Evolutionary conservation across 208 protist genomes (phyloP).

Genomic region (Porcisia hertigi): DNA sequence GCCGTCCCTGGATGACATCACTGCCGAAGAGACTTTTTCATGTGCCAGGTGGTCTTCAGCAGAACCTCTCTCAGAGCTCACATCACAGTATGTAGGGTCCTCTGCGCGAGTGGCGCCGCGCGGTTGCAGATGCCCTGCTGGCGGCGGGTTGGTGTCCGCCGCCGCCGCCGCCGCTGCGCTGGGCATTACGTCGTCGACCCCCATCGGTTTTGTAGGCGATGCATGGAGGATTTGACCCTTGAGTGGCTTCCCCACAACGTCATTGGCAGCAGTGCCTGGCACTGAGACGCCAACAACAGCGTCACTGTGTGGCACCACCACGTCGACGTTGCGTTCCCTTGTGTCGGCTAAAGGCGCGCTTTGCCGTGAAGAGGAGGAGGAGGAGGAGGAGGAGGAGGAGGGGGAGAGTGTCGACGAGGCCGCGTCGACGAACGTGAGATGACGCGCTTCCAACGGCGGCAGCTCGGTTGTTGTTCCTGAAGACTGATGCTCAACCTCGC

Average conservation of each 20-base stretch:
- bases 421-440: neutral
- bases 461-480: neutral
- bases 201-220: neutral
- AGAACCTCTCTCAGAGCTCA: neutral
- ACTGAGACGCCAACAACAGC: neutral
- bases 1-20: neutral
- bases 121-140: neutral
- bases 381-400: too few species aligned
- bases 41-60: neutral
- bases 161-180: neutral
- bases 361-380: too few species aligned
- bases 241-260: neutral
- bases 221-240: neutral
- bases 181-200: neutral
- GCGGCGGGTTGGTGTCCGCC: neutral
- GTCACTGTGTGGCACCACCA: neutral
- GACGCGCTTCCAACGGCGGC: neutral
- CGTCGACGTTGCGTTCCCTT: neutral
- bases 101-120: neutral
- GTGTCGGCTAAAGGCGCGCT: neutral
- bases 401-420: neutral
- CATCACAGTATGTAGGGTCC: neutral
- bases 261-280: neutral
- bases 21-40: neutral
- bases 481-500: neutral